Base-by-base conservation (phyloP, 768 basidiomycete species). In the Infundibulicybe gibba region DNA sequence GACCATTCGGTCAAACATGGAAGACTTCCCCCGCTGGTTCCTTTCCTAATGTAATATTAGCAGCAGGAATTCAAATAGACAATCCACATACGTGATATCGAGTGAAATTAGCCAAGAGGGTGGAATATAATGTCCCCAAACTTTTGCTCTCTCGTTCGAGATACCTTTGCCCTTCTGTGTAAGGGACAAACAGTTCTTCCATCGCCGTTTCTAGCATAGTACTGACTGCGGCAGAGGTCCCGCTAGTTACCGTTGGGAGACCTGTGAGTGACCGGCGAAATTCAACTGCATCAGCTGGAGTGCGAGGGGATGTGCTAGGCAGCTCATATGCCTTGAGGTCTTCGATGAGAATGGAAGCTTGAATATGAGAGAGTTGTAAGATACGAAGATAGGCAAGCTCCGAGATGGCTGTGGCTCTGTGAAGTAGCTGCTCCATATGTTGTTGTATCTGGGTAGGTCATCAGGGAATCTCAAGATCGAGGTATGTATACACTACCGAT, bases 171-270 rank as follows among this genome's bases (percentile, higher is more conserved):
- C 90, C 93, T 65, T 99, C 95, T 1, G 85, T 87, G 59, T 94
- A 97, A 3, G 92, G 90, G 16, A 94, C 82, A 53, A 98, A 98
- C 15, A 98, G 78, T 60, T 98, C 97, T 52, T 97, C 97, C 81
- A 97, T 85, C 6, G 93, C 90, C 6, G 81, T 84, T 63, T 98
- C 97, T n/a, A 99, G 75, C 90, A 97, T 92, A 1, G 80, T 71
- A 57, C 84, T 76, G 56, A 88, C 78, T n/a, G 84, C 76, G 5
- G 78, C 68, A 12, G 79, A 74, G 8, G 80, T 75, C 8, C 77
- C 65, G 0, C 74, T 49, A 14, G 71, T 68, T 17, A 74, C 60
- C 14, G 72, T 67, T 32, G 74, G 61, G 17, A 77, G 67, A 13
- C 73, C 74, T 17, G 69, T 70, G 20, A 85, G 58, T 2, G 79